Percentiles rank a stretch among this genome's conserved stretches.
These are phyloP conservation scores for Blastocystis sp. DNA, from an alignment of 352 stramenopile species.

Conservation along the genomic window DNA sequence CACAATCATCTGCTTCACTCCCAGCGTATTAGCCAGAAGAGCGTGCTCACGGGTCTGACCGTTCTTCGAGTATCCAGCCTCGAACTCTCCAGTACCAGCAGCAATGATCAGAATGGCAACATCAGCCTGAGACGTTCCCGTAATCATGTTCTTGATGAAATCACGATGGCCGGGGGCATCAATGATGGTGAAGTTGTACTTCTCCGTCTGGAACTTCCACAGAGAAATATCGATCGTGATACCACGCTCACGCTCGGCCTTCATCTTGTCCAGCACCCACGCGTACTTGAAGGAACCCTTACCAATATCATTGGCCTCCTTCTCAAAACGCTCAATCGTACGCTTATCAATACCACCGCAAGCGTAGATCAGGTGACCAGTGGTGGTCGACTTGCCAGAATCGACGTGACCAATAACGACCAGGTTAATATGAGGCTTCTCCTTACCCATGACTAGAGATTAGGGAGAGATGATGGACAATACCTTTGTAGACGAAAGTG, in stretches of 20 bases:
- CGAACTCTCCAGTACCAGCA: constrained; percentile 79
- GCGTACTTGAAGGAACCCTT: constrained; percentile 97
- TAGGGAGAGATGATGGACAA: too few species aligned
- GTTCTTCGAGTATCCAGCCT: constrained; percentile 84
- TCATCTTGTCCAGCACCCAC: constrained; percentile 94
- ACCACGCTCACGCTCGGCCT: constrained; percentile 88
- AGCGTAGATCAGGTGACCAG: constrained; percentile 96
- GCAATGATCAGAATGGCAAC: constrained; percentile 86
- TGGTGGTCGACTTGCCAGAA: constrained; percentile 92
- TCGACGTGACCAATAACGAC: constrained; percentile 65
- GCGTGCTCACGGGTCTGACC: constrained; percentile 86
- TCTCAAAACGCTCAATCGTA: constrained; percentile 96
- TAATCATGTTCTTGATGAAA: constrained; percentile 99
- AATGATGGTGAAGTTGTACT: constrained; percentile 92
- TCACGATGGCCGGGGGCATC: constrained; percentile 90
- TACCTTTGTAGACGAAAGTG: too few species aligned
- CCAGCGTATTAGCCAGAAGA: constrained; percentile 85
- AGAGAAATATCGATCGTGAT: constrained; percentile 93
- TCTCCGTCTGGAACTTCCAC: constrained; percentile 90
- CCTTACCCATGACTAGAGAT: constrained; percentile 62
- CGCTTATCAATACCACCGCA: constrained; percentile 92
- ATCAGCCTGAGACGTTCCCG: constrained; percentile 90
- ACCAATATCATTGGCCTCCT: constrained; percentile 85
- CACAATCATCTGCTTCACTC: constrained; percentile 93
- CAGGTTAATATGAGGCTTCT: constrained; percentile 63